Evolutionary conservation across 768 basidiomycete species (phyloP), one percentile per base, ranked within the genome.

Genomic region (Trametes coccinea): DNA sequence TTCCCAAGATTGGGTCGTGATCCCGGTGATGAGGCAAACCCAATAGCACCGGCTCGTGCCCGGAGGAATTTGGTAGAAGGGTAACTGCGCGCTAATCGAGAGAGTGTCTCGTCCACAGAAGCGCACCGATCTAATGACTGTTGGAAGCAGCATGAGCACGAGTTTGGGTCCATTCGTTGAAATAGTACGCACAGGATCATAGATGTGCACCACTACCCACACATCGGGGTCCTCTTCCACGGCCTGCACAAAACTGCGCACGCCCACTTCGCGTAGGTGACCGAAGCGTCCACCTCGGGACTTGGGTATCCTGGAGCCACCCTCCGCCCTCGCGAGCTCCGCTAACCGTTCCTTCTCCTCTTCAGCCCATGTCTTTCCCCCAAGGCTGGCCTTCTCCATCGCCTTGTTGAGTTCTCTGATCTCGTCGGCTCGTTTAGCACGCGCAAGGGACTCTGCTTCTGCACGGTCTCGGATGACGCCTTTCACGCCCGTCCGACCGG

Each of bases 151-250:
- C 29, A 13, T 22, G 39, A 7, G 44, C 45, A 50, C 10, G 13
- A 10, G 11, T 16, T 2, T 16, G 29, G 31, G 14, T 9, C 29
- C 41, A 22, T 13, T 7, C 14, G 27, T 39, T 7, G 7, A 27
- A 27, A 63, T 31, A 30, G 37, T 33, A 78, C 88, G 67, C 73
- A 92, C 92, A 51, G 90, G 79, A 67, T 92, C 88, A 68, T 92
- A 94, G 5, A 94, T 78, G 73, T 94, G 92, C 22, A 94, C 79
- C n/a, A 93, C 85, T 10, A 94, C 89, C 89, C 89, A 93, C 13
- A 86, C 80, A 0, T 81, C 83, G 50, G 74, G 77, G 34, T 83
- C 84, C 71, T 92, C 92, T 71, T 93, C 92, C 2, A 94, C 84
- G 1, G 92, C 90, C 53, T 78, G 74, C 58, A 94, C 78, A 68